Percentiles rank a stretch among this genome's conserved stretches.
phyloP scores from a whole-genome alignment of 768 basidiomycete species.

The Cystoderma amianthinum region DNA sequence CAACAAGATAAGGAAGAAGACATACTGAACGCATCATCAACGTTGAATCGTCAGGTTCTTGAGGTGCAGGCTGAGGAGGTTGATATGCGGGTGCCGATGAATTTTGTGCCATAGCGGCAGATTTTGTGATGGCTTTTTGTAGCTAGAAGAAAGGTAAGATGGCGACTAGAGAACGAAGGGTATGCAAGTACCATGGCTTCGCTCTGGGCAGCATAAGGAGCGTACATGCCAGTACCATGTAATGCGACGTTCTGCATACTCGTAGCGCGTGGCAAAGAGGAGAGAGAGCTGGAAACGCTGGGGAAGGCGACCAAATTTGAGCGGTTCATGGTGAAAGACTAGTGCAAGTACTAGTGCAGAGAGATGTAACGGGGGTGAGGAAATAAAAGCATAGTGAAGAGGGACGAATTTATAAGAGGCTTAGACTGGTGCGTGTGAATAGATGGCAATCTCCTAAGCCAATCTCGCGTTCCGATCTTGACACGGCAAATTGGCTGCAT shows the following conservation, averaged over 20 bases:
- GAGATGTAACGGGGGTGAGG: conserved; percentile 6
- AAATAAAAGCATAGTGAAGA: too few species aligned
- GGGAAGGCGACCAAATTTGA: conserved; percentile 65
- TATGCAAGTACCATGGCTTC: conserved; percentile 57
- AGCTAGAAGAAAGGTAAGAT: conserved; percentile 29
- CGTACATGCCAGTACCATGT: conserved; percentile 67
- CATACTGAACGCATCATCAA: too few species aligned
- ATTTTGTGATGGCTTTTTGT: conserved; percentile 58
- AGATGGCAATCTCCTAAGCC: neutral
- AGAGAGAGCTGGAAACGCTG: conserved; percentile 62
- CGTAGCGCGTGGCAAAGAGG: conserved; percentile 65
- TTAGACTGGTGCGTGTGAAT: neutral
- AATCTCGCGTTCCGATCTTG: too few species aligned
- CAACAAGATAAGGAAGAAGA: too few species aligned
- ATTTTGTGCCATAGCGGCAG: too few species aligned
- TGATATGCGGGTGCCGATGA: conserved; percentile 26
- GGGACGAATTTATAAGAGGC: conserved; percentile 6
- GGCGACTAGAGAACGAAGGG: neutral
- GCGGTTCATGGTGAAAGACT: conserved; percentile 26
- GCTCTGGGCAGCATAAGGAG: conserved; percentile 60
- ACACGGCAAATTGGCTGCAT: too few species aligned
- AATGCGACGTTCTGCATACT: conserved; percentile 59
- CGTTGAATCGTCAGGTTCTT: conserved; percentile 30
- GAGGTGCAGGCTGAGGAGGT: conserved; percentile 15
- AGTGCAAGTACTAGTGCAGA: conserved; percentile 13